Evolutionary conservation across 805 yeast genomes (phyloP).

Genomic region (Candida xyloterini): DNA sequence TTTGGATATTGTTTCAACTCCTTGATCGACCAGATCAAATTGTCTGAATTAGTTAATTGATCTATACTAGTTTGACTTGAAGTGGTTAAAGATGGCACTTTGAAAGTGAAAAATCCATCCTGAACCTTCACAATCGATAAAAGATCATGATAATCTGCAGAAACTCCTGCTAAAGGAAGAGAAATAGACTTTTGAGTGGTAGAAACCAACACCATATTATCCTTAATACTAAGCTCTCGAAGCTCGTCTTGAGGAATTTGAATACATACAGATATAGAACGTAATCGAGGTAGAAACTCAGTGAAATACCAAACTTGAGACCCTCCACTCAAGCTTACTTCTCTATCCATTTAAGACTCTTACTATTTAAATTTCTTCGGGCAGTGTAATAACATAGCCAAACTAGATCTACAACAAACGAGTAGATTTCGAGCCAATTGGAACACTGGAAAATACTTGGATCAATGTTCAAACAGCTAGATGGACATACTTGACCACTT

Average conservation of each 20-base stretch:
- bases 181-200: background rate
- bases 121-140: conserved; percentile 1
- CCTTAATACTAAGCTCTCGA: background rate
- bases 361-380: conserved; percentile 5
- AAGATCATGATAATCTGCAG: conserved; percentile 5
- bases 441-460: no score
- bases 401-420: no score
- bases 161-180: conserved; percentile 4
- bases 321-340: background rate
- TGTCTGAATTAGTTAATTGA: conserved; percentile 19
- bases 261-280: conserved; percentile 9
- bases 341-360: background rate
- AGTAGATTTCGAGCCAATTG: no score
- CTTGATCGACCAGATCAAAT: conserved; percentile 26
- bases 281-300: conserved; percentile 8
- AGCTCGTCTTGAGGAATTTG: conserved; percentile 1
- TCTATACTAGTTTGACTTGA: conserved; percentile 4
- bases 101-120: conserved; percentile 1
- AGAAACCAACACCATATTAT: background rate
- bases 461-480: no score
- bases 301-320: conserved; percentile 3
- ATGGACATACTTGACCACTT: no score
- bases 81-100: conserved; percentile 3
- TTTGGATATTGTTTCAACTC: conserved; percentile 7
- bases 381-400: conserved; percentile 4